phyloP scores from a whole-genome alignment of 176 grass and related monocot species.

The Rhipidocladum racemiflorum region DNA sequence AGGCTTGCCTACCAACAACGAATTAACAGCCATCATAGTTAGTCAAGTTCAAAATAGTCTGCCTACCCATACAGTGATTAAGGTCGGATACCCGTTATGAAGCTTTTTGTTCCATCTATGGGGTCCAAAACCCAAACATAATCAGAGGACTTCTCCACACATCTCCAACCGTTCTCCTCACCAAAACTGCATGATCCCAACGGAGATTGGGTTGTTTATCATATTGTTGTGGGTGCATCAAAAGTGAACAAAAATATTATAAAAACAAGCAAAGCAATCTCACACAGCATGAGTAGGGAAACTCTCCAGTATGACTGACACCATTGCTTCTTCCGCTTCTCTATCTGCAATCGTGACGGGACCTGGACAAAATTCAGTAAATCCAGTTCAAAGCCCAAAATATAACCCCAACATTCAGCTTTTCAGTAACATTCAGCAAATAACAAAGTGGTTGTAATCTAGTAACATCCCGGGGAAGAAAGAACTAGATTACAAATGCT shows the following conservation, averaged over 20 bases:
- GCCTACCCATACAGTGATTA: neutral
- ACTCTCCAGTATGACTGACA: conserved; percentile 63
- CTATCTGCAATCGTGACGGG: conserved; percentile 89
- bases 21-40: conserved; percentile 13
- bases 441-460: neutral
- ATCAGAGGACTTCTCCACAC: conserved; percentile 55
- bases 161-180: conserved; percentile 88
- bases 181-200: conserved; percentile 54
- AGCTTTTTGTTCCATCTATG: conserved; percentile 93
- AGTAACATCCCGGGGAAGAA: neutral
- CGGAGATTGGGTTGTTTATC: neutral
- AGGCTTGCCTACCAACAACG: conserved; percentile 68
- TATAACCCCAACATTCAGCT: neutral
- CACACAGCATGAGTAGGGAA: conserved; percentile 83
- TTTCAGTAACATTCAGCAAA: neutral
- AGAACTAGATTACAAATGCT: neutral
- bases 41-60: neutral
- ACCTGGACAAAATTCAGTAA: conserved; percentile 36
- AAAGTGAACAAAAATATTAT: neutral
- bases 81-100: conserved; percentile 69
- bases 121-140: conserved; percentile 95
- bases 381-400: neutral
- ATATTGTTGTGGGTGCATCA: neutral
- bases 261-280: conserved; percentile 25
- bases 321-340: conserved; percentile 90